Evolutionary conservation across 2,329 filamentous ascomycete genomes (phyloP), one percentile per base, ranked within the genome.

Genomic region (Monascus ruber): DNA sequence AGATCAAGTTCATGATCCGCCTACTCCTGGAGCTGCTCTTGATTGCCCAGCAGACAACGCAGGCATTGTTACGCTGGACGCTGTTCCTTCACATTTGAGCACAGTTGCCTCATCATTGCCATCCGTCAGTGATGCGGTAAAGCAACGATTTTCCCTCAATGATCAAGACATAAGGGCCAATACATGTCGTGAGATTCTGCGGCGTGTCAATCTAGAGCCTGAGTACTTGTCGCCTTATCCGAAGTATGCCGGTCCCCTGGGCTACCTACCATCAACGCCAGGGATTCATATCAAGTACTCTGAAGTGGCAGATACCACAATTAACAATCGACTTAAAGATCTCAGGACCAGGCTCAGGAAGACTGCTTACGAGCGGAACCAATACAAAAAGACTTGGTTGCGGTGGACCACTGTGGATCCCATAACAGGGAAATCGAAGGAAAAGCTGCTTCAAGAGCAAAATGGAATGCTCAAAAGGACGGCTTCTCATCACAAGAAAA

Each of bases 141-240:
- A 49, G 33, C 29, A 51, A 29, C 39, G 47, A 31, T 56, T 58
- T 28, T 40, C 41, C 34, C 38, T 55, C 25, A 26, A 44, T 26
- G 33, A 43, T 9, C 40, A 46, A 6, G 48, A 59, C 42, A n/a
- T 58, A 4, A 26, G 50, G 33, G 39, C 49, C 5, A 52, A 37
- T 32, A 41, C 48, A 10, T 41, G 34, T 25, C 51, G 52, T 24
- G 54, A 59, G 36, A 40, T 47, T 17, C 39, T 55, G 35, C 43
- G 47, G 32, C 46, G 44, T 8, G 41, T 54, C 7, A 31, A 39
- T 8, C 38, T 47, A 26, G 37, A 45, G 29, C 44, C 45, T 2
- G 40, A 53, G 26, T 57, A 59, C 36, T 38, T 52, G 5, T 62
- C 58, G 1, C 59, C 59, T 5, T 62, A 62, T 41, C 54, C 54